A percentile compares a stretch with the other conserved stretches of the same genome.
phyloP scores from a whole-genome alignment of 768 basidiomycete species.

The Gloeopeniophorella convolvens region DNA sequence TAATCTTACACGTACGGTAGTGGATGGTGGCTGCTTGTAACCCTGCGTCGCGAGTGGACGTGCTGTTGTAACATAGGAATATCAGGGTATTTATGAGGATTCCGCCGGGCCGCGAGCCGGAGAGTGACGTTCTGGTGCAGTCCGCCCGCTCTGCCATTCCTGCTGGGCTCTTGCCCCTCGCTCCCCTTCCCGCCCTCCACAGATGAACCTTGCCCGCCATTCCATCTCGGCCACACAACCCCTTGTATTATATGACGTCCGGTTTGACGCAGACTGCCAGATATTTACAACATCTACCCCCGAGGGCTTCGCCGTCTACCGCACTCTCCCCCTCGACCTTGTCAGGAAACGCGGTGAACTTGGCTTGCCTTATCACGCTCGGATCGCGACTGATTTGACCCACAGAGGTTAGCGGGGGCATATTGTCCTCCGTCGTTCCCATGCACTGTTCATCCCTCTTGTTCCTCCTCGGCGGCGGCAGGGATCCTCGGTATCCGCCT shows the following conservation, averaged over 20 bases:
- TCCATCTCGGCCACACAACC: conserved; percentile 73
- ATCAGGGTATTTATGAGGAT: conserved; percentile 2
- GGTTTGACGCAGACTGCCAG: conserved; percentile 71
- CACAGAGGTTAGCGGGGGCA: conserved; percentile 72
- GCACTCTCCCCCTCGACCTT: conserved; percentile 65
- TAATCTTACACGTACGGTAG: conserved; percentile 3
- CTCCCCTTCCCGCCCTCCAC: conserved; percentile 20
- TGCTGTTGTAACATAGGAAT: no score
- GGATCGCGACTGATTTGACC: conserved; percentile 18
- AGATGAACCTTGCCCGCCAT: conserved; percentile 85
- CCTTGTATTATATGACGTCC: conserved; percentile 67
- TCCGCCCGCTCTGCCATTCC: background rate
- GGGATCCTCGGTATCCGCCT: conserved; percentile 82
- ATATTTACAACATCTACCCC: conserved; percentile 79
- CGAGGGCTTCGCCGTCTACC: conserved; percentile 80
- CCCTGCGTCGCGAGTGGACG: conserved; percentile 5
- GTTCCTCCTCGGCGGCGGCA: conserved; percentile 82
- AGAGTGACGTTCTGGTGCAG: background rate
- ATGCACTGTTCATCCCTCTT: conserved; percentile 76
- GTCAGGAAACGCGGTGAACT: conserved; percentile 73
- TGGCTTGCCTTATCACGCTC: conserved; percentile 3
- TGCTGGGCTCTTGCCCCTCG: conserved; percentile 9
- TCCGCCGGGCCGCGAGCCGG: conserved; percentile 10
- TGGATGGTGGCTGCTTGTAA: background rate
- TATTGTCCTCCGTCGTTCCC: conserved; percentile 69